Conservation (phyloP, 2,329 filamentous ascomycete genomes). For the Sporothrix variecibatus region DNA sequence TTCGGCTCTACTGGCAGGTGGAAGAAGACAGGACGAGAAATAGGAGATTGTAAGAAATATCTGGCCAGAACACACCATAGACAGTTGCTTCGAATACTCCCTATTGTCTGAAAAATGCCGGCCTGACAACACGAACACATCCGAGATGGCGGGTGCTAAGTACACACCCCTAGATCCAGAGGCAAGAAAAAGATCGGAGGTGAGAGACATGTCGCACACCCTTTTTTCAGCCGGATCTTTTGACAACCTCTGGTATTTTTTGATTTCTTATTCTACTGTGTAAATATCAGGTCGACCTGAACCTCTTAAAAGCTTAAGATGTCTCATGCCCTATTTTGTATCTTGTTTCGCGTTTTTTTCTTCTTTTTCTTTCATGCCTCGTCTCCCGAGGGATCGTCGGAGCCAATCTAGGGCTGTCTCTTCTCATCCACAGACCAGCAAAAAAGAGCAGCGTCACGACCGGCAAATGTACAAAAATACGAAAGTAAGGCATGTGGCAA, state of each 20-base stretch:
- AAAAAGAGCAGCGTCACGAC: not conserved
- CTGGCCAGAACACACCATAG: not conserved
- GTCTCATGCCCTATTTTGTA: not conserved
- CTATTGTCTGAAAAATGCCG: not conserved
- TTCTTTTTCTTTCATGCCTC: not conserved
- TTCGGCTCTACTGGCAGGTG: not conserved
- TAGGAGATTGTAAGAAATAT: not conserved
- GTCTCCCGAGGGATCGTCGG: conserved; percentile 2
- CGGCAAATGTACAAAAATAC: not conserved
- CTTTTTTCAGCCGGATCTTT: not conserved
- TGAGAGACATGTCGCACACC: not conserved
- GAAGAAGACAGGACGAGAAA: not conserved
- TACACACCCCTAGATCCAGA: conserved; percentile 9
- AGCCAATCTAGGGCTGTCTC: not conserved
- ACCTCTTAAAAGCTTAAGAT: not conserved
- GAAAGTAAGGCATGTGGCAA: not conserved
- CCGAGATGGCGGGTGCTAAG: not conserved
- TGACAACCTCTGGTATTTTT: not conserved
- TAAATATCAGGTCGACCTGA: not conserved
- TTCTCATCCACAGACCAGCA: not conserved
- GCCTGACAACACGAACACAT: not conserved
- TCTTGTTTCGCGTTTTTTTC: not conserved
- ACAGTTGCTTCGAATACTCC: not conserved
- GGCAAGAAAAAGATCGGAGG: not conserved
- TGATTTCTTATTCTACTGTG: not conserved